Evolutionary conservation across 257 asterid genomes (phyloP).

Genomic region (Eustoma russellianum): DNA sequence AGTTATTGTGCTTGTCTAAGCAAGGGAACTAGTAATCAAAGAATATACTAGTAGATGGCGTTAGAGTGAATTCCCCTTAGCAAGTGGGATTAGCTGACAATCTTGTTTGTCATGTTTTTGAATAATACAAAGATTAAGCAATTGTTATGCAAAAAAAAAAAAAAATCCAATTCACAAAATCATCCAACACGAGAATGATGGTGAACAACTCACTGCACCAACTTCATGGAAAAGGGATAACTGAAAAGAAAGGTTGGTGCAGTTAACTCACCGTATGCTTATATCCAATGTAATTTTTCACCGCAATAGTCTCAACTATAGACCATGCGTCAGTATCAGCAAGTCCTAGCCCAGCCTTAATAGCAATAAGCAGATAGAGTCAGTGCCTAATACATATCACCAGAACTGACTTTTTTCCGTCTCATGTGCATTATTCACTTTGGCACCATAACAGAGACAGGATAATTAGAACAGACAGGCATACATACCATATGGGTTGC

Average conservation of each 20-base stretch:
- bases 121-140: too few species aligned
- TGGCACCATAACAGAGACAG: background rate
- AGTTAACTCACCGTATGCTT: constrained; percentile 75
- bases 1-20: too few species aligned
- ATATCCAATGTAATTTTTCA: constrained; percentile 84
- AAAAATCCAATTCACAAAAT: too few species aligned
- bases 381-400: constrained; percentile 6
- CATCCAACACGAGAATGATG: background rate
- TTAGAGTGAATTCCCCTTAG: too few species aligned
- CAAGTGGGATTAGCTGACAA: too few species aligned
- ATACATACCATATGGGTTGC: constrained; percentile 93
- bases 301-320: constrained; percentile 91
- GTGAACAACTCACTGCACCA: background rate
- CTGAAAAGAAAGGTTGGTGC: background rate
- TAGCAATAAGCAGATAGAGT: constrained; percentile 21
- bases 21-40: too few species aligned
- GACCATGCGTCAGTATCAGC: constrained; percentile 90
- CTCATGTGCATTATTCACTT: background rate
- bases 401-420: background rate
- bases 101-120: too few species aligned
- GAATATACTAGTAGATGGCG: too few species aligned
- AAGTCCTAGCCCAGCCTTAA: constrained; percentile 90
- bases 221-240: background rate
- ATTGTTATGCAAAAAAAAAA: too few species aligned
- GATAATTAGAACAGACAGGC: constrained; percentile 10